Evolutionary conservation across 2,329 filamentous ascomycete species (phyloP).

Genomic region (Proliferodiscus dingleyae): DNA sequence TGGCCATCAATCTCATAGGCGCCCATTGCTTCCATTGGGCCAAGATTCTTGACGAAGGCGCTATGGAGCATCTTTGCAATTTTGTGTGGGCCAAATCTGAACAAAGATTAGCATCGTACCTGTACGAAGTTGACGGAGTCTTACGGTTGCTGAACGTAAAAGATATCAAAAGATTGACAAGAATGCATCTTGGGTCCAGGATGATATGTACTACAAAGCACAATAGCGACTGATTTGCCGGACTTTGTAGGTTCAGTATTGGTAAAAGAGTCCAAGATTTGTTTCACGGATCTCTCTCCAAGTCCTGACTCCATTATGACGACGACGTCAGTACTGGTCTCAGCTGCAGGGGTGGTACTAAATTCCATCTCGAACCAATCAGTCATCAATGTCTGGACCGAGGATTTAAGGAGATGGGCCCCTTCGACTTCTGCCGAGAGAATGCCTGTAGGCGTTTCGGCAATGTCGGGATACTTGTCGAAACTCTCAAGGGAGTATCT

Average conservation of each 20-base stretch:
- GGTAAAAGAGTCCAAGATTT: conserved; percentile 18
- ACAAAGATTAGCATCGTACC: conserved; percentile 7
- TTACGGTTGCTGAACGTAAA: conserved; percentile 29
- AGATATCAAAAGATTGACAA: conserved; percentile 20
- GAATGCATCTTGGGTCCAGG: conserved; percentile 18
- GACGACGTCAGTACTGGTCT: conserved; percentile 19
- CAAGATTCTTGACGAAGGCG: conserved; percentile 15
- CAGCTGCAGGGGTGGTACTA: conserved; percentile 1
- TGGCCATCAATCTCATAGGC: neutral
- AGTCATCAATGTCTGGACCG: conserved; percentile 14
- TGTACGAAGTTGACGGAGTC: conserved; percentile 2
- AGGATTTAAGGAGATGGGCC: conserved; percentile 24
- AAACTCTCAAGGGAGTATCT: conserved; percentile 25
- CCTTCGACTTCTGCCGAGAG: conserved; percentile 24
- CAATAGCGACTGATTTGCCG: conserved; percentile 18
- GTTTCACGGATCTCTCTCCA: conserved; percentile 17
- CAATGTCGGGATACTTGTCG: conserved; percentile 28
- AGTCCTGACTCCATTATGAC: conserved; percentile 27
- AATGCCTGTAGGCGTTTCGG: conserved; percentile 29
- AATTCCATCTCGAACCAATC: conserved; percentile 28
- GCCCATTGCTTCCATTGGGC: neutral
- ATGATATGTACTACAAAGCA: conserved; percentile 23
- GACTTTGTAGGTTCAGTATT: conserved; percentile 5
- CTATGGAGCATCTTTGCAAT: conserved; percentile 24
- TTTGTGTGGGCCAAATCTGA: conserved; percentile 28